Percentiles rank a stretch among this genome's conserved stretches.
Evolutionary conservation across 2,329 filamentous ascomycete species (phyloP).

Genomic region (Alternaria brassicae): DNA sequence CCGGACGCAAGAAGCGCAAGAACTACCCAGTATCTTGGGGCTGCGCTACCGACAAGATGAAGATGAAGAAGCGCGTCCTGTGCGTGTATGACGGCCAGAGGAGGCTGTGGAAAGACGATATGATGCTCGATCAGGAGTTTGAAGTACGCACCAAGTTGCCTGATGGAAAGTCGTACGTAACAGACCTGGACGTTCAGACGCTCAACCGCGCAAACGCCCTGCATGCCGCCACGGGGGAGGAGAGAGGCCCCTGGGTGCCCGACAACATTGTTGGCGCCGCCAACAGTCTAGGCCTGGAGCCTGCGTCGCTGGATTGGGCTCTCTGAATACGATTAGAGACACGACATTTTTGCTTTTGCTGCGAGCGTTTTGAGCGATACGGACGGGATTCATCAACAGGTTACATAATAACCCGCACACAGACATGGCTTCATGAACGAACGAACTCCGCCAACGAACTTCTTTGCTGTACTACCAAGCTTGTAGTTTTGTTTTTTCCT

Average conservation of each 20-base stretch:
- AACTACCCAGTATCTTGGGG: conserved; percentile 96
- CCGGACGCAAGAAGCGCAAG: conserved; percentile 85
- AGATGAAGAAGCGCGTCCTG: conserved; percentile 95
- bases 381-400: conserved; percentile 14
- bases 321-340: conserved; percentile 5
- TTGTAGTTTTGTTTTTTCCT: conserved; percentile 6
- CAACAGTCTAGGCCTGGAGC: conserved; percentile 5
- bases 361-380: conserved; percentile 16
- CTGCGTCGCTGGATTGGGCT: conserved; percentile 7
- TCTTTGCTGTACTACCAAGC: conserved; percentile 18
- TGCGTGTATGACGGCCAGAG: conserved; percentile 89
- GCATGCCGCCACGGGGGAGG: conserved; percentile 78
- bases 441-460: conserved; percentile 5
- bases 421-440: conserved; percentile 21
- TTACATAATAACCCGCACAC: conserved; percentile 26
- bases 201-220: conserved; percentile 87
- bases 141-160: conserved; percentile 84
- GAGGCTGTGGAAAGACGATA: conserved; percentile 94
- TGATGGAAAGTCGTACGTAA: conserved; percentile 78
- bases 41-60: conserved; percentile 90
- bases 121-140: conserved; percentile 96
- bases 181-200: conserved; percentile 91
- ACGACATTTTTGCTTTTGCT: conserved; percentile 10
- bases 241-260: conserved; percentile 84
- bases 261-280: conserved; percentile 63